Conservation (phyloP, 1,284 basidiomycete species). For the Sanghuangporus weigelae region DNA sequence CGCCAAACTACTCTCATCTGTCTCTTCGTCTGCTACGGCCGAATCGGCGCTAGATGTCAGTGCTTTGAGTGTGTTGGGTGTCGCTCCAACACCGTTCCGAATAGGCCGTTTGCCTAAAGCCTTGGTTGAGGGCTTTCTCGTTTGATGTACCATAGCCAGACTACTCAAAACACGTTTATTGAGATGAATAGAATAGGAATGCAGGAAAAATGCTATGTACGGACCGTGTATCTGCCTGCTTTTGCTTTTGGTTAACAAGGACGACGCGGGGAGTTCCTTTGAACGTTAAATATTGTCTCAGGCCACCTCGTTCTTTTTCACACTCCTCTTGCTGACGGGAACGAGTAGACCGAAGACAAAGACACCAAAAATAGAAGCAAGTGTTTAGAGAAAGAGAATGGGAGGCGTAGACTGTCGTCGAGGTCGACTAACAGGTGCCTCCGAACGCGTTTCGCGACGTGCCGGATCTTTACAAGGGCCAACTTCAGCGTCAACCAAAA, state of each 20-base stretch:
- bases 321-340: background rate
- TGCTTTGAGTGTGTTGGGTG: background rate
- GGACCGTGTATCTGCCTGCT: background rate
- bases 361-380: background rate
- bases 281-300: background rate
- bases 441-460: background rate
- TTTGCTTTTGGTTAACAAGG: background rate
- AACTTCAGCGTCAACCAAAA: background rate
- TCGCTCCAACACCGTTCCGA: background rate
- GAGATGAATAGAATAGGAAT: background rate
- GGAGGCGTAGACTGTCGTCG: background rate
- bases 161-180: background rate
- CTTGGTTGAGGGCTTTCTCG: constrained; percentile 10
- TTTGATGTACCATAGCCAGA: background rate
- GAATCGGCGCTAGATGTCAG: constrained; percentile 8
- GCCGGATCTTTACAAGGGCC: background rate
- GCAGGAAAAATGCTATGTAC: background rate
- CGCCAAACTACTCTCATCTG: background rate
- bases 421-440: background rate
- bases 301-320: background rate
- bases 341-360: background rate
- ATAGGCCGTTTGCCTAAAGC: constrained; percentile 13
- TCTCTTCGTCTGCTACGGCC: background rate
- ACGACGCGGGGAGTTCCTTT: background rate
- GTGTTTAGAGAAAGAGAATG: background rate